Conservation (phyloP, 805 yeast species). For the Spathaspora hagerdaliae region DNA sequence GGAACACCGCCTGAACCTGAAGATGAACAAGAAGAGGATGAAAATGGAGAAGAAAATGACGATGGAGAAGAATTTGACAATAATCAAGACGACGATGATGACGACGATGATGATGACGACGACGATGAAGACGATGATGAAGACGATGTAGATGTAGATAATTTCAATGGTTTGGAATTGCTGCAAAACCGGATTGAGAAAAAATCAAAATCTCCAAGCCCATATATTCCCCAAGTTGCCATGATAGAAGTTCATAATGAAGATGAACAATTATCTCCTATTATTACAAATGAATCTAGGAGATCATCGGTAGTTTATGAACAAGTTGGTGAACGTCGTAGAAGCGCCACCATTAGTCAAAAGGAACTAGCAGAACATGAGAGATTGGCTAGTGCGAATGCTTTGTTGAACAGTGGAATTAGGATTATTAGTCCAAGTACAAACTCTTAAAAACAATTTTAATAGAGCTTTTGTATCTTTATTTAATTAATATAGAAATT, state of each 20-base stretch:
- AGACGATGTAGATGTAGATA: background rate
- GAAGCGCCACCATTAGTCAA: constrained; percentile 7
- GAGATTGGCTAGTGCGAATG: constrained; percentile 16
- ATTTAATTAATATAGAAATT: no score
- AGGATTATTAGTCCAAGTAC: background rate
- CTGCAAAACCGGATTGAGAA: background rate
- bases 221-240: background rate
- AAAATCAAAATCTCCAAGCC: background rate
- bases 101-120: constrained; percentile 8
- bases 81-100: constrained; percentile 8
- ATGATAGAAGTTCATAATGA: constrained; percentile 5
- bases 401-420: constrained; percentile 12
- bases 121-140: constrained; percentile 3
- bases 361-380: constrained; percentile 17
- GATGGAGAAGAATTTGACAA: constrained; percentile 10
- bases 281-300: constrained; percentile 4
- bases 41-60: constrained; percentile 10
- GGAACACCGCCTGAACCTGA: constrained; percentile 17
- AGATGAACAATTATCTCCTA: constrained; percentile 5
- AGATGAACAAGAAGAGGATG: constrained; percentile 16
- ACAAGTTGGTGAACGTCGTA: background rate
- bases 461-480: no score
- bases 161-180: background rate
- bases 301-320: background rate
- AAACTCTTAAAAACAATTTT: background rate